phyloP scores from a whole-genome alignment of 345 rosid genomes.

The Syzygium aqueum region DNA sequence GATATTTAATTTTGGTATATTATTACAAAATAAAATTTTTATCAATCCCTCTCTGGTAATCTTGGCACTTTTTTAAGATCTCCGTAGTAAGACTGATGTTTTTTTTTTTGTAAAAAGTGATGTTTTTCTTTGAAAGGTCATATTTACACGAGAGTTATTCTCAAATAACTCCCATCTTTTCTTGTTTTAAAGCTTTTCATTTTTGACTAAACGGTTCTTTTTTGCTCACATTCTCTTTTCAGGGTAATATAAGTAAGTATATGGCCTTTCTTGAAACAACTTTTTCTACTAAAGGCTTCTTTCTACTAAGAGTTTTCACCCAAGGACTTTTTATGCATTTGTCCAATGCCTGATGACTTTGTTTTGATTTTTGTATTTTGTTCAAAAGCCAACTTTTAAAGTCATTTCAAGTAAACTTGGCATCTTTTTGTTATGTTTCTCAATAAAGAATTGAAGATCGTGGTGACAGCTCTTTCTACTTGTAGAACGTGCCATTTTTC shows the following conservation, averaged over 20 bases:
- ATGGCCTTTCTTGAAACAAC: background rate
- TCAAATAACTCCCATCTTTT: background rate
- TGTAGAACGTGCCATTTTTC: background rate
- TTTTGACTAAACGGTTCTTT: background rate
- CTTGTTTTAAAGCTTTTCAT: background rate
- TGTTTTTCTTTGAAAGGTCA: background rate
- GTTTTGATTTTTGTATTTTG: background rate
- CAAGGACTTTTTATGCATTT: background rate
- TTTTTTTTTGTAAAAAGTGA: background rate
- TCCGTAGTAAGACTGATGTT: background rate
- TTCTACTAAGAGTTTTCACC: background rate
- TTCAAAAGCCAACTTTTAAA: background rate
- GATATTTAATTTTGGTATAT: background rate
- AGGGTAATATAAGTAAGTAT: background rate
- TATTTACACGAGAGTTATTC: background rate
- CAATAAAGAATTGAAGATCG: background rate
- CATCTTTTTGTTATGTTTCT: background rate
- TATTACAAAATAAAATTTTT: too few species aligned
- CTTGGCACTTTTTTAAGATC: background rate
- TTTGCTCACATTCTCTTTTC: background rate
- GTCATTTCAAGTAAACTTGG: background rate
- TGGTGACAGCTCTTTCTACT: background rate
- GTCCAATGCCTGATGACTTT: background rate
- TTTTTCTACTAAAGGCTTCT: background rate
- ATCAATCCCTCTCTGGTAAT: background rate